phyloP scores from a whole-genome alignment of 106 monocot species.

The Amphibolis antarctica region DNA sequence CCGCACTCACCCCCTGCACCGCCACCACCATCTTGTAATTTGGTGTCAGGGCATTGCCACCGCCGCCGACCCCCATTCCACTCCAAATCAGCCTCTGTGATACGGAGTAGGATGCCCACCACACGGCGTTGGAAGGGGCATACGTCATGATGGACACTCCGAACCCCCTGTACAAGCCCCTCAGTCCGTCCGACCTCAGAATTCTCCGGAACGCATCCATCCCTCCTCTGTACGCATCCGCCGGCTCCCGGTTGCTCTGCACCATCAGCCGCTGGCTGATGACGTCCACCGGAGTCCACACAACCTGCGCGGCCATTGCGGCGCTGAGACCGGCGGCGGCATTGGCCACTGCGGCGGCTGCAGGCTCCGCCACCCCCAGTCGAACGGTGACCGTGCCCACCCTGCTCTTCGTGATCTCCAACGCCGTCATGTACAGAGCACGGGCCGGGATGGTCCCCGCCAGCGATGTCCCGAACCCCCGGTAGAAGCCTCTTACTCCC shows the following conservation, averaged over 20 bases:
- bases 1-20: constrained; percentile 67
- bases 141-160: constrained; percentile 90
- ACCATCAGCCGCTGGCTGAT: constrained; percentile 89
- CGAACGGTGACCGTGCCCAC: constrained; percentile 44
- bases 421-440: constrained; percentile 80
- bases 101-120: constrained; percentile 84
- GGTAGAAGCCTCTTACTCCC: constrained; percentile 66
- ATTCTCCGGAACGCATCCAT: constrained; percentile 68
- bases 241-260: constrained; percentile 9
- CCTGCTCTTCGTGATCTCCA: constrained; percentile 63
- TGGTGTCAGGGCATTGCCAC: constrained; percentile 18
- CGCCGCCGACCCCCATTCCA: constrained; percentile 17
- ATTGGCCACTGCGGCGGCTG: constrained; percentile 52
- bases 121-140: constrained; percentile 90
- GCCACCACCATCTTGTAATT: constrained; percentile 28
- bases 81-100: constrained; percentile 69
- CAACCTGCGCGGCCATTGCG: constrained; percentile 70
- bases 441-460: constrained; percentile 90
- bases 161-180: constrained; percentile 87
- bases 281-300: constrained; percentile 93
- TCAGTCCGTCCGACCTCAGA: constrained; percentile 43
- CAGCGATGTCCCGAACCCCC: constrained; percentile 76
- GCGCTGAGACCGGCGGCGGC: constrained; percentile 77
- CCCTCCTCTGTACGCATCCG: constrained; percentile 34
- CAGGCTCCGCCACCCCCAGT: constrained; percentile 60